Percentiles rank a stretch among this genome's conserved stretches.
phyloP scores from a whole-genome alignment of 345 rosid species.

The Geranium brycei region DNA sequence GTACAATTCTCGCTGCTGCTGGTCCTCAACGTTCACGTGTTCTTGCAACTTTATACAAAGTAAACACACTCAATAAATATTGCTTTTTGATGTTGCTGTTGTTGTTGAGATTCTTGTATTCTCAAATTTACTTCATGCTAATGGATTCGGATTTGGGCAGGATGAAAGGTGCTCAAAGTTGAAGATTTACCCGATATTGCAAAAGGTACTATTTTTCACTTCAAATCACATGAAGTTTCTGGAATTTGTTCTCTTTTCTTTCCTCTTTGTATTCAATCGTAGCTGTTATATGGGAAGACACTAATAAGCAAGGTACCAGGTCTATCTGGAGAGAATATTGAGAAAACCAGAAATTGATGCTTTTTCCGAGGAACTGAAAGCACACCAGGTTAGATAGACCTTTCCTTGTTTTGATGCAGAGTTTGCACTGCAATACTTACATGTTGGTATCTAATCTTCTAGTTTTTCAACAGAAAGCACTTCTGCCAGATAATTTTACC shows the following conservation, averaged over 20 bases:
- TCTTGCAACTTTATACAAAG: constrained; percentile 81
- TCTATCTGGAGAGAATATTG: constrained; percentile 84
- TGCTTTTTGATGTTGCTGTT: background rate
- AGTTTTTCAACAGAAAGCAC: constrained; percentile 63
- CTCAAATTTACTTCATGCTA: constrained; percentile 5
- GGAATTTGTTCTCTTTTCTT: too few relatives aligned
- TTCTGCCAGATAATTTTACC: constrained; percentile 81
- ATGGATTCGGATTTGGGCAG: constrained; percentile 31
- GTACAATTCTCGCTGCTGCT: constrained; percentile 92
- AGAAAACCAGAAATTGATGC: constrained; percentile 95
- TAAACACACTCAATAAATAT: constrained; percentile 12
- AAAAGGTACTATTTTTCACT: constrained; percentile 43
- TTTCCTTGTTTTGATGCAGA: constrained; percentile 3
- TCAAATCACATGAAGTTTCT: background rate
- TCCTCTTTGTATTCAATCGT: background rate
- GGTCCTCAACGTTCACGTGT: constrained; percentile 97
- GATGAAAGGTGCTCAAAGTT: constrained; percentile 93
- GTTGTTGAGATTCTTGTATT: background rate
- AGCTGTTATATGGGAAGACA: background rate
- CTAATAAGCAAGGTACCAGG: constrained; percentile 32
- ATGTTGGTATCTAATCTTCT: background rate
- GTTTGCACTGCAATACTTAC: constrained; percentile 3
- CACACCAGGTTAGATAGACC: constrained; percentile 63
- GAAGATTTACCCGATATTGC: constrained; percentile 88
- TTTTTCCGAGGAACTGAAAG: constrained; percentile 79